Evolutionary conservation across 1,284 basidiomycete genomes (phyloP).

Genomic region (Fereydounia khargensis): DNA sequence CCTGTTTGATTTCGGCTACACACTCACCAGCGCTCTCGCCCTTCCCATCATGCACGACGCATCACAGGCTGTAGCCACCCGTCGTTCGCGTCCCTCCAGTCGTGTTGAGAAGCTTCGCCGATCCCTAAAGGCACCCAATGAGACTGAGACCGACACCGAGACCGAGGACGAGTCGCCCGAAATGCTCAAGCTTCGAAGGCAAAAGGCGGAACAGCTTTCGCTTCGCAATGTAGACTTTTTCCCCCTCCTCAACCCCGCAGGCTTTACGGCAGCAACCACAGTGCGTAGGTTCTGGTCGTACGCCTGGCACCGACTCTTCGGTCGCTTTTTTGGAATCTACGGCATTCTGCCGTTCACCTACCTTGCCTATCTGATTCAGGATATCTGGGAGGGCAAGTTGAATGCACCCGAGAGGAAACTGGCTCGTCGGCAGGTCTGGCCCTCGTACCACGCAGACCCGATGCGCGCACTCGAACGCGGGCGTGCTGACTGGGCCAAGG

Average conservation of each 20-base stretch:
- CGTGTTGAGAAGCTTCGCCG: neutral
- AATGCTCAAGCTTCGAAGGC: conserved; percentile 1
- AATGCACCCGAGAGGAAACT: conserved; percentile 18
- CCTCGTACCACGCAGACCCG: conserved; percentile 27
- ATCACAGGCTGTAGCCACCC: neutral
- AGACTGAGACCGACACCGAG: conserved; percentile 19
- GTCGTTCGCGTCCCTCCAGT: neutral
- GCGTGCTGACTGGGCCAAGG: conserved; percentile 39
- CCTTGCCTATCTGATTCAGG: conserved; percentile 17
- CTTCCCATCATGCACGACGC: conserved; percentile 27
- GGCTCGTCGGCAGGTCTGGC: conserved; percentile 20
- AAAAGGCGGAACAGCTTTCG: conserved; percentile 16
- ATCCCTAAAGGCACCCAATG: neutral
- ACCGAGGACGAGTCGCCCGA: conserved; percentile 16
- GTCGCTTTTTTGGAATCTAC: conserved; percentile 30
- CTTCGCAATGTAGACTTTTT: conserved; percentile 40
- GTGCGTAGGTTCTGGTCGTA: conserved; percentile 33
- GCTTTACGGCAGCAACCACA: conserved; percentile 17
- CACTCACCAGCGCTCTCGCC: conserved; percentile 24
- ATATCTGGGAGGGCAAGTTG: conserved; percentile 15
- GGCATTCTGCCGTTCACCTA: conserved; percentile 33
- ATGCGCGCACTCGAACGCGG: conserved; percentile 25
- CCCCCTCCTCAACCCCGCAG: conserved; percentile 34
- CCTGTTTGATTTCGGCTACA: conserved; percentile 41
- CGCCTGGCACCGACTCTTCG: conserved; percentile 33